phyloP scores from a whole-genome alignment of 345 rosid genomes.

The Melaleuca alternifolia region DNA sequence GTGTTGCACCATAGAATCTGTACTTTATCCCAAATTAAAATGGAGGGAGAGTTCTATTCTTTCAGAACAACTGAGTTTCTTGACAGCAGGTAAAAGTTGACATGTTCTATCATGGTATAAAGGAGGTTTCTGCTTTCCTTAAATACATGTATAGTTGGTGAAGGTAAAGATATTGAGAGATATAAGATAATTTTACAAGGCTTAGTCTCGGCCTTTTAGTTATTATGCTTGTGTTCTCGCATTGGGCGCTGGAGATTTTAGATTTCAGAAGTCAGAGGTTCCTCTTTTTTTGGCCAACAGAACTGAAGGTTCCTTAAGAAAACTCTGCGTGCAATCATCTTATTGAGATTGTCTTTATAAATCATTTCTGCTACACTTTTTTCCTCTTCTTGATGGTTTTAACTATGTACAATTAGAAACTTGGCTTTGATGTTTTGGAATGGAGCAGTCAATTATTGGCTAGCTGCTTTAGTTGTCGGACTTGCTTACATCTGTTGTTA shows the following conservation, averaged over 20 bases:
- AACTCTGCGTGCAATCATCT: background rate
- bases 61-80: background rate
- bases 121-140: background rate
- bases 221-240: background rate
- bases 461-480: background rate
- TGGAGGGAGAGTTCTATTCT: background rate
- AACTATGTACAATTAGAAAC: background rate
- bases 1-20: background rate
- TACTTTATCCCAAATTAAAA: background rate
- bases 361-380: background rate
- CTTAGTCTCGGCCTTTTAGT: background rate
- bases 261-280: background rate
- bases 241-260: background rate
- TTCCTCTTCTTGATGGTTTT: background rate
- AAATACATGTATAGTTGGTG: background rate
- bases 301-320: background rate
- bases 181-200: background rate
- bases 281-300: background rate
- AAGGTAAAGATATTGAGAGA: background rate
- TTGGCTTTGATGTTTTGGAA: background rate
- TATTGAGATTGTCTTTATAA: background rate
- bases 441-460: background rate
- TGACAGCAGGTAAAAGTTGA: background rate
- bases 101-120: background rate
- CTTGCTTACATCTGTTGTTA: background rate